Evolutionary conservation across 2,329 filamentous ascomycete genomes (phyloP).

Genomic region (Cladophialophora chaetospira): DNA sequence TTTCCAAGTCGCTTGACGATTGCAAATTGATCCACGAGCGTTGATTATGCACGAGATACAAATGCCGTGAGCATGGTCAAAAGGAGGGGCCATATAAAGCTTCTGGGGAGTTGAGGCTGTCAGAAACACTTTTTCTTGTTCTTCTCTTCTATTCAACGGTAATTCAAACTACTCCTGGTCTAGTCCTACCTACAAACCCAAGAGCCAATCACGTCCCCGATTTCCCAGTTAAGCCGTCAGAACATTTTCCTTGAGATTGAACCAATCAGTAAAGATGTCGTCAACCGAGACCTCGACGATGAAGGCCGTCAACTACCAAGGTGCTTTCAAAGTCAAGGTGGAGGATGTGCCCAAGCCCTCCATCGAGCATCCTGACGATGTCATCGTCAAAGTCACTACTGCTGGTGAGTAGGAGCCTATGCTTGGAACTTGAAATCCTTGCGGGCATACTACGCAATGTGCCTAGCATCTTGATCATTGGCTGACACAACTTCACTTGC

Average conservation of each 20-base stretch:
- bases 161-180: constrained; percentile 2
- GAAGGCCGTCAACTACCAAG: constrained; percentile 66
- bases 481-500: neutral
- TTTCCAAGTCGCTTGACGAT: neutral
- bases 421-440: neutral
- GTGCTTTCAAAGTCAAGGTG: constrained; percentile 64
- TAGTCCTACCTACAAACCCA: neutral
- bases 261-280: too few relatives aligned
- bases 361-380: constrained; percentile 65
- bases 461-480: neutral
- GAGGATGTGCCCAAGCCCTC: constrained; percentile 61
- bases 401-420: constrained; percentile 44
- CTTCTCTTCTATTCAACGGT: neutral
- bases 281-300: too few relatives aligned
- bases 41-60: constrained; percentile 1
- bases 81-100: neutral
- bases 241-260: too few relatives aligned
- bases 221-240: neutral
- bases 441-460: too few relatives aligned
- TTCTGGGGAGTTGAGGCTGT: neutral
- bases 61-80: neutral
- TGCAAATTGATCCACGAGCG: neutral
- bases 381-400: constrained; percentile 66
- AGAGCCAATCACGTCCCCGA: constrained; percentile 3
- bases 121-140: neutral